Evolutionary conservation across 805 yeast species (phyloP).

Genomic region (Pichia nanzhaoensis): DNA sequence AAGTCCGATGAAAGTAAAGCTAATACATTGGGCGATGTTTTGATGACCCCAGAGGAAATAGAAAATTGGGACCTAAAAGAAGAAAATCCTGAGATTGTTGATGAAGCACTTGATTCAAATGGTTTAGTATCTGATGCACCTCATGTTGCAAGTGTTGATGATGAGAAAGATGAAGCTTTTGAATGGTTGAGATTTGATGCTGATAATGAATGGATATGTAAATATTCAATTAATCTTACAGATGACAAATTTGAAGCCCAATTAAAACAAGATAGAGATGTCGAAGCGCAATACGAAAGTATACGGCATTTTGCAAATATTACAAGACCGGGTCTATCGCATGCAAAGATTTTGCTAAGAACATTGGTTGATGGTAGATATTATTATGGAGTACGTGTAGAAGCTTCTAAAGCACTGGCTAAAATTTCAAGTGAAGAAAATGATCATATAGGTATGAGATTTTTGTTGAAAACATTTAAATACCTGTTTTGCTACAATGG

Average conservation of each 20-base stretch:
- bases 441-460: conserved; percentile 65
- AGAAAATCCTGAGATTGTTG: conserved; percentile 41
- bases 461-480: conserved; percentile 64
- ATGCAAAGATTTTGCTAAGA: conserved; percentile 71
- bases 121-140: conserved; percentile 27
- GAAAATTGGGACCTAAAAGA: conserved; percentile 54
- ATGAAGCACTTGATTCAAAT: conserved; percentile 31
- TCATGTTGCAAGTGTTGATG: conserved; percentile 21
- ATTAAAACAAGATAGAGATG: conserved; percentile 89
- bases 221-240: conserved; percentile 74
- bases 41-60: conserved; percentile 54
- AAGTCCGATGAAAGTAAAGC: conserved; percentile 21
- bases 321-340: conserved; percentile 51
- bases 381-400: conserved; percentile 81
- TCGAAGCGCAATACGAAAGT: conserved; percentile 90
- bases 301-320: conserved; percentile 61
- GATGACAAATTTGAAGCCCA: conserved; percentile 95
- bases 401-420: conserved; percentile 78
- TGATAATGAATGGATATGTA: conserved; percentile 94
- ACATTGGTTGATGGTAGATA: conserved; percentile 81
- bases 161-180: conserved; percentile 69
- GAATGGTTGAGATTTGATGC: conserved; percentile 99
- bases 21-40: conserved; percentile 68
- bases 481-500: conserved; percentile 64
- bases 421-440: conserved; percentile 54